A percentile compares a stretch with the other conserved stretches of the same genome.
Evolutionary conservation across 139 green algal genomes (phyloP).

Genomic region (Tetradesmus lagerheimii): DNA sequence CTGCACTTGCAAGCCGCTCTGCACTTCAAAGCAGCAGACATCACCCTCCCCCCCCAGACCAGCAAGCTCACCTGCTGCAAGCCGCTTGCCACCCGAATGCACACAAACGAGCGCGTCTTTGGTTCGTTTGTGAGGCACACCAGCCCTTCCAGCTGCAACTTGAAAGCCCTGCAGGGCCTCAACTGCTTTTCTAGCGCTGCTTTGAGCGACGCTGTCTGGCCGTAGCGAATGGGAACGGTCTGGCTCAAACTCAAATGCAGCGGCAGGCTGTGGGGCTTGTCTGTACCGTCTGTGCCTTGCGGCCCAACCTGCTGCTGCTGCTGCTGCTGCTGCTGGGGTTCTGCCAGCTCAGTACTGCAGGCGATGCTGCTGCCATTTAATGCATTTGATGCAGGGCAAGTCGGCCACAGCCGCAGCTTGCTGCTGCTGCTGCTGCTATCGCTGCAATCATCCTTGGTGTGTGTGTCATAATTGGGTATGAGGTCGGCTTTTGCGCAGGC

Average conservation of each 20-base stretch:
- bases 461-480: not conserved
- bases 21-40: too few relatives aligned
- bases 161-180: not conserved
- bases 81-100: not conserved
- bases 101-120: not conserved
- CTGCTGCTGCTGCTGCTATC: not conserved
- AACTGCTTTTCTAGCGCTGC: not conserved
- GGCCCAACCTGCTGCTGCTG: not conserved
- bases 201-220: not conserved
- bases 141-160: not conserved
- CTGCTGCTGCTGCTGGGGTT: not conserved
- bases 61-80: not conserved
- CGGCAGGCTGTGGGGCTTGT: not conserved
- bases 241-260: not conserved
- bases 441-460: not conserved
- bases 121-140: not conserved
- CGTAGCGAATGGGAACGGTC: not conserved
- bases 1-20: too few relatives aligned
- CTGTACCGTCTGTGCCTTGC: not conserved
- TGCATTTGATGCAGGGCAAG: not conserved
- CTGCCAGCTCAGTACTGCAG: not conserved
- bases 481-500: not conserved
- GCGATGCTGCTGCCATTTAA: not conserved
- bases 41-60: too few relatives aligned
- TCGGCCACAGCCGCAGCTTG: not conserved